A percentile compares a stretch with the other conserved stretches of the same genome.
phyloP scores from a whole-genome alignment of 2,329 filamentous ascomycete species.

The Colletotrichum sp. region DNA sequence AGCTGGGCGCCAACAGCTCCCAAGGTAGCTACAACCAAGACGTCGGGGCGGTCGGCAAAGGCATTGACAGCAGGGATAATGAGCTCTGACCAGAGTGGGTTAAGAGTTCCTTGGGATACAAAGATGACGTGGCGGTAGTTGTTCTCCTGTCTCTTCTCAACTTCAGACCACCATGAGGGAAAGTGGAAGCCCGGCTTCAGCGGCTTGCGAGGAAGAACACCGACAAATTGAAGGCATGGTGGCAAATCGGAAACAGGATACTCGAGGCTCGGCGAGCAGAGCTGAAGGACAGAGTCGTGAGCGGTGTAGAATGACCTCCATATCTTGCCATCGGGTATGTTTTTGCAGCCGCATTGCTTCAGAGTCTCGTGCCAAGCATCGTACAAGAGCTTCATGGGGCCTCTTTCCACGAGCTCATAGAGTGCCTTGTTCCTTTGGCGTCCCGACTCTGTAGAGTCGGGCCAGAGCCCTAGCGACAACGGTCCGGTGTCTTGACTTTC shows the following conservation, averaged over 20 bases:
- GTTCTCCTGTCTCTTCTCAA: slow-evolving; percentile 29
- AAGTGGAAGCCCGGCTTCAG: slow-evolving; percentile 30
- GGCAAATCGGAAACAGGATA: slow-evolving; percentile 41
- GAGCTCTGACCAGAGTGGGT: slow-evolving; percentile 42
- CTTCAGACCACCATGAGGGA: slow-evolving; percentile 51
- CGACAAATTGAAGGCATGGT: slow-evolving; percentile 45
- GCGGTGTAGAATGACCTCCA: slow-evolving; percentile 7
- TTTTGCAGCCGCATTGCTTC: not conserved
- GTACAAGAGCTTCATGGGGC: slow-evolving; percentile 11
- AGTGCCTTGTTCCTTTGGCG: slow-evolving; percentile 28
- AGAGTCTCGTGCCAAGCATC: slow-evolving; percentile 7
- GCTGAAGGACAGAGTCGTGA: slow-evolving; percentile 39
- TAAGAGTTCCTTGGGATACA: slow-evolving; percentile 54
- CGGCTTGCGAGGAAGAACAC: slow-evolving; percentile 40
- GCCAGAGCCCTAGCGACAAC: slow-evolving; percentile 33
- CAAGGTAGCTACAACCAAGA: slow-evolving; percentile 36
- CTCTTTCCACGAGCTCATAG: slow-evolving; percentile 10
- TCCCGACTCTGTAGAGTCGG: slow-evolving; percentile 32
- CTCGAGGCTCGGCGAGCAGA: slow-evolving; percentile 44
- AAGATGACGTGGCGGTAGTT: slow-evolving; percentile 37
- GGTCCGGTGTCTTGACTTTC: slow-evolving; percentile 35
- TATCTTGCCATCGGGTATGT: not conserved
- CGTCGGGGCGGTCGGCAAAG: slow-evolving; percentile 42
- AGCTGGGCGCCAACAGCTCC: slow-evolving; percentile 27
- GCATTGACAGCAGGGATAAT: slow-evolving; percentile 49